These are phyloP conservation scores for Orbilia brochopaga DNA, from an alignment of 2,329 filamentous ascomycete species.

Conservation along the genomic window DNA sequence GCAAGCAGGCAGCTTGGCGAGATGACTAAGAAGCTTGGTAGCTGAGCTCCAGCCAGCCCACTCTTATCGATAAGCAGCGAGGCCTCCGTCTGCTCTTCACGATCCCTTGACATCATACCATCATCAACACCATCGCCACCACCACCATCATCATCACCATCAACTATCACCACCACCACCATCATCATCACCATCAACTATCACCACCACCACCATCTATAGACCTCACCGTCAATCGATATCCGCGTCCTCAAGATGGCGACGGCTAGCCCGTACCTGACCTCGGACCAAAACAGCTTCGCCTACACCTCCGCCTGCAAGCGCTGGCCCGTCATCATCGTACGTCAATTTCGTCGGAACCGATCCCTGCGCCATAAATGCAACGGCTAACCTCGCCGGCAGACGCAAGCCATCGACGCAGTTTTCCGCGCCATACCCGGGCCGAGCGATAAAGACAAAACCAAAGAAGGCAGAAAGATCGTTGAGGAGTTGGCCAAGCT, in stretches of 20 bases:
- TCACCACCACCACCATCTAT: background rate
- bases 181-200: background rate
- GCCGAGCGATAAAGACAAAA: slow-evolving; percentile 68
- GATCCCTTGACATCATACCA: no score
- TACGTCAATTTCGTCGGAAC: slow-evolving; percentile 59
- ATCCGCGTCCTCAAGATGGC: background rate
- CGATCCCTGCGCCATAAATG: background rate
- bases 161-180: background rate
- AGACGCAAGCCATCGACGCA: slow-evolving; percentile 94
- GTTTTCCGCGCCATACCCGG: slow-evolving; percentile 75
- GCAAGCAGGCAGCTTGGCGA: background rate
- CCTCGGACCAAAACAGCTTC: slow-evolving; percentile 83
- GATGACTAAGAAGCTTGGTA: slow-evolving; percentile 6
- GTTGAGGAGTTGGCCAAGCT: slow-evolving; percentile 77
- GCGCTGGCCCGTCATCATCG: slow-evolving; percentile 92
- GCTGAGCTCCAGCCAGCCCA: background rate
- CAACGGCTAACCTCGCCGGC: slow-evolving; percentile 19
- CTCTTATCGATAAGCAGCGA: slow-evolving; percentile 22
- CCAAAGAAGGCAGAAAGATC: slow-evolving; percentile 83
- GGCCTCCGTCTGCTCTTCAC: no score
- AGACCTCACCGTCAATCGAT: background rate
- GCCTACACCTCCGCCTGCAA: slow-evolving; percentile 82
- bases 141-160: slow-evolving; percentile 10
- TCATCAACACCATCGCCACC: background rate
- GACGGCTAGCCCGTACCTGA: slow-evolving; percentile 67